Percentiles rank a stretch among this genome's conserved stretches.
Conservation (phyloP, 2,329 filamentous ascomycete genomes). For the Venturia aucupariae region DNA sequence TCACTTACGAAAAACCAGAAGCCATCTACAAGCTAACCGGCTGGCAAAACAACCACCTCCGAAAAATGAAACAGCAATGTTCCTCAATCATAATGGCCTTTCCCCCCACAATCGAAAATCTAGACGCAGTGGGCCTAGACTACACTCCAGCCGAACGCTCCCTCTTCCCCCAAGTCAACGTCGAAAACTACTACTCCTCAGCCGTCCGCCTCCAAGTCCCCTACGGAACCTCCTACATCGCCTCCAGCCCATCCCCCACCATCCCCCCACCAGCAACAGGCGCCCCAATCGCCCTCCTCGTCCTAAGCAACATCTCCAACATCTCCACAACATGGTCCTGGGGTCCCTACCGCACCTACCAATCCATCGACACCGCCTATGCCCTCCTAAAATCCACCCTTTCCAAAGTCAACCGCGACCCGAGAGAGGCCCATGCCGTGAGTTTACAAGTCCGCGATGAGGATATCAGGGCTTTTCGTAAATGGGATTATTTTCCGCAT, state of each 20-base stretch:
- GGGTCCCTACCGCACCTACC: conserved; percentile 26
- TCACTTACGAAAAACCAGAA: not conserved
- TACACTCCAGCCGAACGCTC: conserved; percentile 25
- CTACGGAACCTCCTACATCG: conserved; percentile 29
- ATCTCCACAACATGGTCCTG: conserved; percentile 29
- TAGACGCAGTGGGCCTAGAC: conserved; percentile 26
- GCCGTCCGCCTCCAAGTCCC: conserved; percentile 26
- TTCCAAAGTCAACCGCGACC: conserved; percentile 28
- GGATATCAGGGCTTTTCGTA: conserved; percentile 27
- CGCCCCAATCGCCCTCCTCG: conserved; percentile 28
- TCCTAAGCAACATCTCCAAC: conserved; percentile 23
- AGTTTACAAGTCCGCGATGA: conserved; percentile 19
- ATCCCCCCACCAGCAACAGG: conserved; percentile 26
- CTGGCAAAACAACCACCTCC: not conserved
- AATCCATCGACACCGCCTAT: conserved; percentile 22
- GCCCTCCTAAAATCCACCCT: conserved; percentile 25
- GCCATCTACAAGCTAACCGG: not conserved
- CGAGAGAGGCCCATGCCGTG: conserved; percentile 23
- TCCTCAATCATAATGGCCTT: conserved; percentile 29
- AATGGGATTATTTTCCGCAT: conserved; percentile 32
- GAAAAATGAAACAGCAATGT: conserved; percentile 23
- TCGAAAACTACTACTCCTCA: conserved; percentile 29
- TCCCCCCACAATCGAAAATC: conserved; percentile 26
- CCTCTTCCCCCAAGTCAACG: conserved; percentile 25
- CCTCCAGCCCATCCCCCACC: conserved; percentile 19